These are phyloP conservation scores for Fusarium sp. DNA, from an alignment of 2,329 filamentous ascomycete species.

Conservation along the genomic window DNA sequence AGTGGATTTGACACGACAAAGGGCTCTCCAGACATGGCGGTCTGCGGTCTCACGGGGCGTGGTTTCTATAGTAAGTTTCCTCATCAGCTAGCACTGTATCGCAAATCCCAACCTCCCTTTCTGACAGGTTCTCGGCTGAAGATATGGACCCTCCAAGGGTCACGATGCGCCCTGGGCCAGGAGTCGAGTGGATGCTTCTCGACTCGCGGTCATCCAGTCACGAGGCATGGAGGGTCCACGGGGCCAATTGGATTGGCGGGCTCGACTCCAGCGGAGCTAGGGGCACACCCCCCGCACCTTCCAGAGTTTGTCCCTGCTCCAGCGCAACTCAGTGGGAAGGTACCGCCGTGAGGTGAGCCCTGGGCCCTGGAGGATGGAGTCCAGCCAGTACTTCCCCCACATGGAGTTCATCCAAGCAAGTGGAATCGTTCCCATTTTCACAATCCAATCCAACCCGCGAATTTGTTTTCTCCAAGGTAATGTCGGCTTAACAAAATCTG, in stretches of 20 bases:
- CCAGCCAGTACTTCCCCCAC: slow-evolving; percentile 18
- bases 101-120: slow-evolving; percentile 4
- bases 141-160: slow-evolving; percentile 20
- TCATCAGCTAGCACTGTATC: slow-evolving; percentile 35
- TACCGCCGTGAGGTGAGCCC: neutral
- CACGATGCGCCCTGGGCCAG: slow-evolving; percentile 26
- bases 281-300: slow-evolving; percentile 5
- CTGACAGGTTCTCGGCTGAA: slow-evolving; percentile 23
- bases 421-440: slow-evolving; percentile 2
- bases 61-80: slow-evolving; percentile 19
- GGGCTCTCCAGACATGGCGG: slow-evolving; percentile 20
- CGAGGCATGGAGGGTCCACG: slow-evolving; percentile 39
- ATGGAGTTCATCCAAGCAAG: slow-evolving; percentile 15
- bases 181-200: slow-evolving; percentile 26
- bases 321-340: slow-evolving; percentile 13
- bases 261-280: slow-evolving; percentile 18
- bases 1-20: neutral
- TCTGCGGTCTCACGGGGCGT: slow-evolving; percentile 14
- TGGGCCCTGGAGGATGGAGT: neutral
- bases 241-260: slow-evolving; percentile 40
- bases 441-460: slow-evolving; percentile 22
- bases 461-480: slow-evolving; percentile 17
- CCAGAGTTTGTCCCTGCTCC: slow-evolving; percentile 13
- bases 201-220: slow-evolving; percentile 40
- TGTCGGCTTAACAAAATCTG: slow-evolving; percentile 21